These are phyloP conservation scores for Xylaria acuta DNA, from an alignment of 495 filamentous ascomycete genomes.

Conservation along the genomic window DNA sequence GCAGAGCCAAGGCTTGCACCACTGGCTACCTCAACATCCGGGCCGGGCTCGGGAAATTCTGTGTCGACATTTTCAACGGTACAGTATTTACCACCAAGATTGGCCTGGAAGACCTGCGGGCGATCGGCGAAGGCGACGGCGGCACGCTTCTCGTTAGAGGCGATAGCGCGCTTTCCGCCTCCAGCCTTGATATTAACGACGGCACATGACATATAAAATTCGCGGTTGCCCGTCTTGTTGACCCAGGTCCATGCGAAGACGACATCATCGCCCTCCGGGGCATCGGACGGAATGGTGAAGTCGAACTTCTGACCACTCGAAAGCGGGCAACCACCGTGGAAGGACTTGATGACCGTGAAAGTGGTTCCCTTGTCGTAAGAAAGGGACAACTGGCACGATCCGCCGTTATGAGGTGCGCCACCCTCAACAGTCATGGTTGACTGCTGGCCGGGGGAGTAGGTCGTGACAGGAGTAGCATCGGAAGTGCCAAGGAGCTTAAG, in stretches of 20 bases:
- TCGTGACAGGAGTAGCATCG: constrained; percentile 53
- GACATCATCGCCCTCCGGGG: constrained; percentile 60
- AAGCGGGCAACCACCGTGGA: constrained; percentile 66
- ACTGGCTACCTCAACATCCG: constrained; percentile 56
- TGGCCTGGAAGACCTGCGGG: constrained; percentile 66
- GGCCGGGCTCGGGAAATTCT: constrained; percentile 75
- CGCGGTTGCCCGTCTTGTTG: constrained; percentile 71
- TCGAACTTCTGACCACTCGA: constrained; percentile 52
- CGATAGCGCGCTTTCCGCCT: constrained; percentile 38
- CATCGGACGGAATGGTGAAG: constrained; percentile 69
- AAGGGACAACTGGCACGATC: constrained; percentile 68
- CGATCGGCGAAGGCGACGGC: constrained; percentile 54
- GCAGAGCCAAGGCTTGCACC: constrained; percentile 38
- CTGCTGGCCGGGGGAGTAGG: constrained; percentile 60
- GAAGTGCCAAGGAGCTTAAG: constrained; percentile 57
- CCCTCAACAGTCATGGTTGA: constrained; percentile 66
- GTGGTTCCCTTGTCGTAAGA: constrained; percentile 66
- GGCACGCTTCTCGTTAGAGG: constrained; percentile 36
- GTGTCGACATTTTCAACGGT: constrained; percentile 63
- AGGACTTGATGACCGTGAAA: constrained; percentile 71
- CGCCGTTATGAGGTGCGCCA: constrained; percentile 65
- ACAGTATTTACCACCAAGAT: constrained; percentile 59
- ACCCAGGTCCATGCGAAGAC: constrained; percentile 72
- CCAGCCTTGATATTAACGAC: constrained; percentile 58
- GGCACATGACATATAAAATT: constrained; percentile 74